Base-by-base conservation (phyloP, 2,329 filamentous ascomycete species). In the Volutella citrinella region DNA sequence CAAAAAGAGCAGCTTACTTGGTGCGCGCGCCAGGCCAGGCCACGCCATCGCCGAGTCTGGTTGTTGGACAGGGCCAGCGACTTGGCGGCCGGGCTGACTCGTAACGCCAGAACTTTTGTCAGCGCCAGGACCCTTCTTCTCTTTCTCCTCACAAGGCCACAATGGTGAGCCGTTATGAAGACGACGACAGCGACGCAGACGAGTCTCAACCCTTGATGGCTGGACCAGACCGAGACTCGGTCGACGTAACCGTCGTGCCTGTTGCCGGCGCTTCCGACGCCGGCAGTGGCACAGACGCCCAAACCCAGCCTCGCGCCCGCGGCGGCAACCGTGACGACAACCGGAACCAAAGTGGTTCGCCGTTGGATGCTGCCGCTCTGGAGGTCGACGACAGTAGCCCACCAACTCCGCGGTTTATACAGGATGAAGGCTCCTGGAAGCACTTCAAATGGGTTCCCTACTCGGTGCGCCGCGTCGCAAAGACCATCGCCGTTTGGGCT, bases 401-500 rank as follows among this genome's bases (percentile, higher is more conserved):
- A 21, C 69, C 74, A 7, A 75, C 72, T n/a, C 78, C 77, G 36
- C 74, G 76, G 38, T 80, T 82, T 52, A 59, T 80, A 41, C 74
- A 79, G 52, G 74, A 80, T 34, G 68, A 77, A 43, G 48, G 54
- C 22, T 40, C 49, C 4, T 56, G 53, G 59, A 74, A 72, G 58
- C 60, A 60, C 19, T 74, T 70, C 62, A 72, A 63, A 63, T 81
- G 76, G 76, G 63, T 82, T 28, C 79, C 79, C 3, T 75, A 72
- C 47, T 69, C 74, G 10, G 56, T 74, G 22, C 70, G 74, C 26
- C 69, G 71, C 36, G 54, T 69, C 33, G 49, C 58, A 30, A 66
- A 58, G 32, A 60, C 64, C 30, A 52, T 66, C 5, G 59, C 51
- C 16, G 64, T 52, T 34, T 83, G 79, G 79, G 62, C 70, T 10